These are phyloP conservation scores for Herpetomonas tarakana DNA, from an alignment of 208 protist genomes.

Conservation along the genomic window DNA sequence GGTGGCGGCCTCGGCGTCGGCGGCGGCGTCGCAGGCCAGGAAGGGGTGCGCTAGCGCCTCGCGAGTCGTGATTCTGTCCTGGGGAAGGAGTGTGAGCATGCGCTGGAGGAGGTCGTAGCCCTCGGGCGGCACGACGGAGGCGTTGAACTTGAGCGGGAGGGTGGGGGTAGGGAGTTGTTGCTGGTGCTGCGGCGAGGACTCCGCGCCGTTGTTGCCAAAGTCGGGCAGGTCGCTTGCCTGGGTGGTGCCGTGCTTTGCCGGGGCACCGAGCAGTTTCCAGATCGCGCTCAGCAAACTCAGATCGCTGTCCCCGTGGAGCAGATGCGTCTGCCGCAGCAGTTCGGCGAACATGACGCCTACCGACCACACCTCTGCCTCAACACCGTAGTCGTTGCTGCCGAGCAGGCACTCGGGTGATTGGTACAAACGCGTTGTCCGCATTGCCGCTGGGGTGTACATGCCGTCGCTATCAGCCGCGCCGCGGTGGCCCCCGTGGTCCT, in stretches of 20 bases:
- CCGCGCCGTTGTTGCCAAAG: neutral
- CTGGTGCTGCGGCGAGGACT: no score
- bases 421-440: conserved; percentile 88
- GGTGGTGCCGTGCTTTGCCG: neutral
- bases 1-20: no score
- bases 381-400: conserved; percentile 49
- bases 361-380: conserved; percentile 82
- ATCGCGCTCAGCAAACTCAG: conserved; percentile 78
- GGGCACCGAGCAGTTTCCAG: conserved; percentile 72
- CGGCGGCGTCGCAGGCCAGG: no score
- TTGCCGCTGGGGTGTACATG: conserved; percentile 60
- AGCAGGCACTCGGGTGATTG: conserved; percentile 77
- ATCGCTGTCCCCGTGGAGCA: conserved; percentile 67
- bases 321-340: conserved; percentile 68
- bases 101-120: conserved; percentile 67
- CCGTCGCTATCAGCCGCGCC: neutral
- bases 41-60: conserved; percentile 74
- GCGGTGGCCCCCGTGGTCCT: neutral
- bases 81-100: conserved; percentile 57
- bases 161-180: no score
- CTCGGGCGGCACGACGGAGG: conserved; percentile 35
- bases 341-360: conserved; percentile 86
- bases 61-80: conserved; percentile 46
- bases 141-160: conserved; percentile 60
- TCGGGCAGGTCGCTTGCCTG: neutral